These are phyloP conservation scores for Neofusicoccum sp. DNA, from an alignment of 2,329 filamentous ascomycete genomes.

Conservation along the genomic window DNA sequence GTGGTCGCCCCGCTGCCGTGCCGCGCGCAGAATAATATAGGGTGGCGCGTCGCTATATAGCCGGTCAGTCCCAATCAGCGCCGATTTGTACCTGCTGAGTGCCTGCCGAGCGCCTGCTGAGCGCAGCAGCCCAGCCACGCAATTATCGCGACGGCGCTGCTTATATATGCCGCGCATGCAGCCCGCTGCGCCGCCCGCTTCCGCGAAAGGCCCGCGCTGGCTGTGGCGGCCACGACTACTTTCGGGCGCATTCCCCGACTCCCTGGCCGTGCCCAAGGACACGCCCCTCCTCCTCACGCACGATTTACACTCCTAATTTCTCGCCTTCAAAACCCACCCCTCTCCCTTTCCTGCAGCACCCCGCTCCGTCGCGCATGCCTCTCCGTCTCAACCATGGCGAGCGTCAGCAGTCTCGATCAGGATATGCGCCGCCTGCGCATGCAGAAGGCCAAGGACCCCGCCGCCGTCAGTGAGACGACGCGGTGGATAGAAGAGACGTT, in stretches of 20 bases:
- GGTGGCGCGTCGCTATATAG: neutral
- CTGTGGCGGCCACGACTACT: conserved; percentile 5
- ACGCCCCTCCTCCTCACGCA: conserved; percentile 9
- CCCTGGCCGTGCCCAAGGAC: conserved; percentile 14
- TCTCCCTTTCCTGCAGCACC: conserved; percentile 10
- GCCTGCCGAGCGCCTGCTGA: neutral
- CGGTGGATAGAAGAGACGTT: conserved; percentile 82
- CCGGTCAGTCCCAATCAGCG: too few species aligned
- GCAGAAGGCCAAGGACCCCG: conserved; percentile 89
- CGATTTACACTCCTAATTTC: conserved; percentile 7
- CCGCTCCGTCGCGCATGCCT: neutral
- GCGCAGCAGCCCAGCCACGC: neutral
- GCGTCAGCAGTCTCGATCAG: conserved; percentile 88
- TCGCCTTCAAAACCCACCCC: conserved; percentile 19
- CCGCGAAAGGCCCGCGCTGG: conserved; percentile 5
- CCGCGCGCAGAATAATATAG: neutral
- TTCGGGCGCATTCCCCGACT: conserved; percentile 10
- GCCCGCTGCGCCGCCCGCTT: neutral
- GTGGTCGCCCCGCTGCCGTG: neutral
- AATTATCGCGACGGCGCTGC: neutral
- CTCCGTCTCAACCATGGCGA: conserved; percentile 65
- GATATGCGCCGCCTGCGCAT: conserved; percentile 92
- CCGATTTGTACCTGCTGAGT: too few species aligned
- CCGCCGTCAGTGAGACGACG: conserved; percentile 80
- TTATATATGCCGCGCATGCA: neutral